A percentile compares a stretch with the other conserved stretches of the same genome.
Conservation (phyloP, 768 basidiomycete genomes). For the Atractiella rhizophila region DNA sequence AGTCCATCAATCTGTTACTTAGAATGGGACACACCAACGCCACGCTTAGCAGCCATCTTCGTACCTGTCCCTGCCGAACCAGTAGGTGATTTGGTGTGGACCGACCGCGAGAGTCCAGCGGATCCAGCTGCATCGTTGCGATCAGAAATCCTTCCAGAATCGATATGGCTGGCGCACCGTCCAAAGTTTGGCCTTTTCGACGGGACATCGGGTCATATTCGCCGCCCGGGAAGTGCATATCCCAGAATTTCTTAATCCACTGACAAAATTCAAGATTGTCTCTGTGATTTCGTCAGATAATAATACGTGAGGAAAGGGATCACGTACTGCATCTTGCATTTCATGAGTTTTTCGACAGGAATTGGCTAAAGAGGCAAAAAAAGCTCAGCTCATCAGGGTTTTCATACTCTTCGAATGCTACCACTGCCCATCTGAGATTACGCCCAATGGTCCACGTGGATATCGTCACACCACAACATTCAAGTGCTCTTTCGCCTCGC, state of each 20-base stretch:
- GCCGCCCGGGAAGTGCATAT: conserved; percentile 62
- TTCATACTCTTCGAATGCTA: neutral
- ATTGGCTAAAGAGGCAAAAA: too few species aligned
- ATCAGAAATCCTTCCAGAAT: neutral
- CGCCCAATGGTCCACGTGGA: too few species aligned
- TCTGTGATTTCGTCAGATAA: too few species aligned
- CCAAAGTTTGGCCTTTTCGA: conserved; percentile 1
- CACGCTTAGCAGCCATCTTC: neutral
- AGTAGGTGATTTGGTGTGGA: conserved; percentile 5
- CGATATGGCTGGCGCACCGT: conserved; percentile 1
- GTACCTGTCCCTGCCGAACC: neutral
- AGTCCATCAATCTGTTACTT: too few species aligned
- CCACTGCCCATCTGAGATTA: neutral
- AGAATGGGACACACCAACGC: too few species aligned
- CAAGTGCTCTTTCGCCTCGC: neutral
- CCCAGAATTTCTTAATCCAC: conserved; percentile 94
- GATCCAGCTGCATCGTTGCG: conserved; percentile 1
- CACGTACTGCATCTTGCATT: conserved; percentile 96
- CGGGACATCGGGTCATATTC: conserved; percentile 41
- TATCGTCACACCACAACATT: neutral
- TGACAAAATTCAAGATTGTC: conserved; percentile 97
- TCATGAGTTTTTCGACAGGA: conserved; percentile 72
- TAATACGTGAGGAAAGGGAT: conserved; percentile 6
- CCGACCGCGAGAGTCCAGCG: conserved; percentile 1
- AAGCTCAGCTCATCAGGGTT: too few species aligned